A percentile compares a stretch with the other conserved stretches of the same genome.
phyloP scores from a whole-genome alignment of 176 grass and related monocot species.

The Areca catechu region DNA sequence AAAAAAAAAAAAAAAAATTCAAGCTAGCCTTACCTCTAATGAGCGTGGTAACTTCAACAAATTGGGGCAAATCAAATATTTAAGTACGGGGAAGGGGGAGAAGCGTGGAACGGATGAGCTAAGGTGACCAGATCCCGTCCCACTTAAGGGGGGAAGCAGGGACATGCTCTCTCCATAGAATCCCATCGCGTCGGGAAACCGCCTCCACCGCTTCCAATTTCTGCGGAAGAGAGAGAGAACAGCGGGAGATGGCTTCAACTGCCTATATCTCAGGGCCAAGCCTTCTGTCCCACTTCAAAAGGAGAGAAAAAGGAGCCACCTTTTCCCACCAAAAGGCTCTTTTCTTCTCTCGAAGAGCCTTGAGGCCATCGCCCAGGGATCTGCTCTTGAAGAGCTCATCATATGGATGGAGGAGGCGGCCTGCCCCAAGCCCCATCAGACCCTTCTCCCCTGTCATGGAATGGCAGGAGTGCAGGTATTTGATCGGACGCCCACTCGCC shows the following conservation, averaged over 20 bases:
- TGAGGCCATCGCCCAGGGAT: background rate
- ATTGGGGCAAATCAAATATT: no score
- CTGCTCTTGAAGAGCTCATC: background rate
- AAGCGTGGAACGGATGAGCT: no score
- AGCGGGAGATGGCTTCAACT: background rate
- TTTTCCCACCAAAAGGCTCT: background rate
- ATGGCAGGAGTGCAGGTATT: slow-evolving; percentile 40
- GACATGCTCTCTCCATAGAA: no score
- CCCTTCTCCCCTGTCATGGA: slow-evolving; percentile 25
- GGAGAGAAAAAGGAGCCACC: background rate
- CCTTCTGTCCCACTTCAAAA: background rate
- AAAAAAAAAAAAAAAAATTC: no score
- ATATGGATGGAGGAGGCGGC: background rate
- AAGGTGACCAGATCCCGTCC: no score
- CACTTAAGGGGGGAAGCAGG: no score
- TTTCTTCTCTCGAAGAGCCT: background rate
- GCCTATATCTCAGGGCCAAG: background rate
- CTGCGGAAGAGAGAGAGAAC: background rate
- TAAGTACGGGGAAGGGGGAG: no score
- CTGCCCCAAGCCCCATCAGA: background rate
- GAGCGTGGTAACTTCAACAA: no score
- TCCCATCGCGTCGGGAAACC: no score
- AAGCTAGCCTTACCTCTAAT: no score
- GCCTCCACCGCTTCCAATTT: no score
- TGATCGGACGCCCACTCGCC: background rate